phyloP scores from a whole-genome alignment of 352 stramenopile species.

The Paralagenidium karlingii region DNA sequence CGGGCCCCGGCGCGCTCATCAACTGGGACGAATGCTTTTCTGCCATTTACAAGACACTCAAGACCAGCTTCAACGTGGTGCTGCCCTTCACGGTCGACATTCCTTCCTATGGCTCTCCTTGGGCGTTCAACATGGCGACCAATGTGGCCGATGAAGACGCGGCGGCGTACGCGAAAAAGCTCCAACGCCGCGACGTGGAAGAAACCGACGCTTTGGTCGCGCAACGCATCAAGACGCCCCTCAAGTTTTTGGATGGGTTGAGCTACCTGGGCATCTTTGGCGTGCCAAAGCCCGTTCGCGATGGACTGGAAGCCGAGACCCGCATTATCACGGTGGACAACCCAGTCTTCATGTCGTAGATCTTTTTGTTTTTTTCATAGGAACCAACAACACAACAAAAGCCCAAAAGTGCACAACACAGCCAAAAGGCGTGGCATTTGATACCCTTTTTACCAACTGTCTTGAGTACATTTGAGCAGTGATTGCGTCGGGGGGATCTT shows the following conservation, averaged over 20 bases:
- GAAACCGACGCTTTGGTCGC: slow-evolving; percentile 57
- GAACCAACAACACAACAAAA: slow-evolving; percentile 1
- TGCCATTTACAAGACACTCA: slow-evolving; percentile 89
- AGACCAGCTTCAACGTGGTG: slow-evolving; percentile 85
- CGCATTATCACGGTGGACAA: slow-evolving; percentile 93
- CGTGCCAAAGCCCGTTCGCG: slow-evolving; percentile 85
- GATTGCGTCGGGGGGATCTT: too few relatives aligned
- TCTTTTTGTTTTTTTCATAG: slow-evolving; percentile 5
- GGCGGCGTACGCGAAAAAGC: slow-evolving; percentile 16
- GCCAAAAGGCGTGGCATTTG: too few relatives aligned
- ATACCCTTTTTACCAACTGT: too few relatives aligned
- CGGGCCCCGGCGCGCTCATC: slow-evolving; percentile 77
- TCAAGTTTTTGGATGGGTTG: slow-evolving; percentile 89
- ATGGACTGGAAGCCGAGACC: slow-evolving; percentile 74
- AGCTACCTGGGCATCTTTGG: slow-evolving; percentile 85
- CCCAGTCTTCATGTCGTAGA: slow-evolving; percentile 94
- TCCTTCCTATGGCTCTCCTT: slow-evolving; percentile 89
- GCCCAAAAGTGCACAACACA: background rate
- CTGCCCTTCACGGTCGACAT: slow-evolving; percentile 88
- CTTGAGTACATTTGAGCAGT: too few relatives aligned
- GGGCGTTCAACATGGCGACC: slow-evolving; percentile 90
- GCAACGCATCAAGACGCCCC: slow-evolving; percentile 32
- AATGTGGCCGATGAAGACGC: slow-evolving; percentile 34
- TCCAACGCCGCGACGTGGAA: slow-evolving; percentile 25
- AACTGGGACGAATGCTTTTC: slow-evolving; percentile 90